These are phyloP conservation scores for Staphylotrichum longicolle DNA, from an alignment of 495 filamentous ascomycete species.

Conservation along the genomic window DNA sequence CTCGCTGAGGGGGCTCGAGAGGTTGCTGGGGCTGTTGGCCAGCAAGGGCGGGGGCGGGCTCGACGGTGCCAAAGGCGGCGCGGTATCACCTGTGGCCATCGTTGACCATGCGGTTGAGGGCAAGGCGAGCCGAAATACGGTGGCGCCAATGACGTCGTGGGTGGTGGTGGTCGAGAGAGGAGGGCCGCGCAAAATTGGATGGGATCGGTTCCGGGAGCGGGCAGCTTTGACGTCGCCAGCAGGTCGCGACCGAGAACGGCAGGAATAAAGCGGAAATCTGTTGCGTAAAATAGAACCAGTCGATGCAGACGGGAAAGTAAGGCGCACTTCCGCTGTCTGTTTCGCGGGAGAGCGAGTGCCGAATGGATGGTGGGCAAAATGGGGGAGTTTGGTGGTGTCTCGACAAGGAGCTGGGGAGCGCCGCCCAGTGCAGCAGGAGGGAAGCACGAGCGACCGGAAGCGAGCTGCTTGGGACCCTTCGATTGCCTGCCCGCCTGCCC, in stretches of 20 bases:
- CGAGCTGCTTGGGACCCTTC: slow-evolving; percentile 17
- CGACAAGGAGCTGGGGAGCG: slow-evolving; percentile 28
- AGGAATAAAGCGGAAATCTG: background rate
- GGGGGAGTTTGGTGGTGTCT: slow-evolving; percentile 17
- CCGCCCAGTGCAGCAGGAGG: slow-evolving; percentile 21
- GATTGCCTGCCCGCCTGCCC: slow-evolving; percentile 30
- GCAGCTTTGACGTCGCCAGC: slow-evolving; percentile 23
- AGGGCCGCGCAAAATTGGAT: slow-evolving; percentile 32
- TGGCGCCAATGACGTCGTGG: slow-evolving; percentile 22
- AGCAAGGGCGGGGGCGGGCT: slow-evolving; percentile 44
- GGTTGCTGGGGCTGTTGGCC: slow-evolving; percentile 39
- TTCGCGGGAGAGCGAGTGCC: background rate
- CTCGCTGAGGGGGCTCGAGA: slow-evolving; percentile 80
- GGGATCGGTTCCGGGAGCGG: slow-evolving; percentile 21
- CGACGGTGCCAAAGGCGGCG: slow-evolving; percentile 42
- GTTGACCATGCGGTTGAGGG: slow-evolving; percentile 29
- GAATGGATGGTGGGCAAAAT: slow-evolving; percentile 24
- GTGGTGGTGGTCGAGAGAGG: slow-evolving; percentile 20
- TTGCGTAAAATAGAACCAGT: slow-evolving; percentile 9
- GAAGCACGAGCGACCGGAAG: slow-evolving; percentile 25
- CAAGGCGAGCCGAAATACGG: background rate
- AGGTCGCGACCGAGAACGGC: slow-evolving; percentile 21
- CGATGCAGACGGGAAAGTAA: background rate
- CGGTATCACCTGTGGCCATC: slow-evolving; percentile 50
- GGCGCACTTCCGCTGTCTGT: background rate